Evolutionary conservation across 73 alveolate genomes (phyloP).

Genomic region (Effrenium voratum): DNA sequence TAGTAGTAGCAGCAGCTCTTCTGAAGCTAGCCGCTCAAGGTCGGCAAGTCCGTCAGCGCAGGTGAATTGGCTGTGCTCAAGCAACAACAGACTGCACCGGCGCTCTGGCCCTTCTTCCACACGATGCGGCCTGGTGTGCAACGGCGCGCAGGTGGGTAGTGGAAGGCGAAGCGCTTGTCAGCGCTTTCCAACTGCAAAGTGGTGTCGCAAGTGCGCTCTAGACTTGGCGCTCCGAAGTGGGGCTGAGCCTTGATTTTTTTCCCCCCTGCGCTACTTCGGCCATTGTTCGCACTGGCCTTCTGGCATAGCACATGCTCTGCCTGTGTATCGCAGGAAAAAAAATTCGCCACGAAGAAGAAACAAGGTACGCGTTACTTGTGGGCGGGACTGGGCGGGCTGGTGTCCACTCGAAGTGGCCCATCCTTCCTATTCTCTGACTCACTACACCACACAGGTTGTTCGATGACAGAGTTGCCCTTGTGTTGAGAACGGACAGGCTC

Average conservation of each 20-base stretch:
- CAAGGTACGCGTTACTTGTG: too few species aligned
- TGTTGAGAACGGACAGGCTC: too few species aligned
- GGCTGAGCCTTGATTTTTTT: not conserved
- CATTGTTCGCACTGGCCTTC: not conserved
- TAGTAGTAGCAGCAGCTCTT: not conserved
- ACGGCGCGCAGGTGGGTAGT: not conserved
- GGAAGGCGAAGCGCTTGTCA: not conserved
- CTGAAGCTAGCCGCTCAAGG: not conserved
- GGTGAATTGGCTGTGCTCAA: not conserved
- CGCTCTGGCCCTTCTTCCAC: not conserved
- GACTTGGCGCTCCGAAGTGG: not conserved
- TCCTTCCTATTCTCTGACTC: too few species aligned
- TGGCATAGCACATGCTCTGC: slow-evolving; percentile 13
- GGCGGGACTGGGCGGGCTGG: too few species aligned
- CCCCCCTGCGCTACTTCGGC: not conserved
- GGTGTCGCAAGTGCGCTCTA: slow-evolving; percentile 20
- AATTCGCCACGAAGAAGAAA: too few species aligned
- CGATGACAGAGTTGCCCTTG: too few species aligned
- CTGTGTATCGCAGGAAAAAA: not conserved
- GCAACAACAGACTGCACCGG: not conserved
- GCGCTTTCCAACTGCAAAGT: not conserved
- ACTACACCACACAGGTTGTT: too few species aligned
- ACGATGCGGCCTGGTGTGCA: not conserved
- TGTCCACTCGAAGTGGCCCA: too few species aligned
- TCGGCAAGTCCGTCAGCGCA: not conserved